phyloP scores from a whole-genome alignment of 805 yeast species.

The Hanseniaspora valbyensis region DNA sequence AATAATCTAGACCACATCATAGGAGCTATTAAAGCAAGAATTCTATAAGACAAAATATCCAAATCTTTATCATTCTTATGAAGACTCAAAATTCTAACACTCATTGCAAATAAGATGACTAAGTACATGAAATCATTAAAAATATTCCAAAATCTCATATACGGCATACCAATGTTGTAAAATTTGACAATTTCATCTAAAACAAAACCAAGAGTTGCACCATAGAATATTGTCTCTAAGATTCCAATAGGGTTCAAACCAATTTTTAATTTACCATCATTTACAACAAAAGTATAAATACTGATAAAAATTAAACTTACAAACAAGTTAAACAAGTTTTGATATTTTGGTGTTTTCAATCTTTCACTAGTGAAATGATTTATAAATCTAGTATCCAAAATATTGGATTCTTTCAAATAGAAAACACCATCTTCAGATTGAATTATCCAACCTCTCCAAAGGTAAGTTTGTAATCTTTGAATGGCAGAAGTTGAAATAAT shows the following conservation, averaged over 20 bases:
- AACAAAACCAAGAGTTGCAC: conserved; percentile 56
- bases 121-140: conserved; percentile 63
- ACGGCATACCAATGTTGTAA: conserved; percentile 63
- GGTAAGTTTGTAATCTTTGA: conserved; percentile 78
- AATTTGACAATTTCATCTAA: conserved; percentile 59
- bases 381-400: conserved; percentile 41
- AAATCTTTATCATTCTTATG: conserved; percentile 21
- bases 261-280: conserved; percentile 42
- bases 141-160: conserved; percentile 67
- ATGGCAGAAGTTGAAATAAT: conserved; percentile 73
- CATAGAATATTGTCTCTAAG: conserved; percentile 47
- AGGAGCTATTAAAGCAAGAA: conserved; percentile 73
- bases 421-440: conserved; percentile 62
- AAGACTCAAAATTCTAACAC: conserved; percentile 38
- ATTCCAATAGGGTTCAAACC: conserved; percentile 31
- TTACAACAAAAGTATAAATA: conserved; percentile 48
- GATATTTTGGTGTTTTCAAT: conserved; percentile 75
- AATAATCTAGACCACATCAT: conserved; percentile 74
- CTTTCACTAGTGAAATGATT: conserved; percentile 73
- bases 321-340: conserved; percentile 57
- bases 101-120: conserved; percentile 42
- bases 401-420: conserved; percentile 45
- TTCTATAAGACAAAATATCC: conserved; percentile 53
- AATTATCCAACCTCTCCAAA: conserved; percentile 89
- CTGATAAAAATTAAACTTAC: conserved; percentile 54